These are phyloP conservation scores for Populus hybrid DNA, from an alignment of 441 rosid species.

Conservation along the genomic window DNA sequence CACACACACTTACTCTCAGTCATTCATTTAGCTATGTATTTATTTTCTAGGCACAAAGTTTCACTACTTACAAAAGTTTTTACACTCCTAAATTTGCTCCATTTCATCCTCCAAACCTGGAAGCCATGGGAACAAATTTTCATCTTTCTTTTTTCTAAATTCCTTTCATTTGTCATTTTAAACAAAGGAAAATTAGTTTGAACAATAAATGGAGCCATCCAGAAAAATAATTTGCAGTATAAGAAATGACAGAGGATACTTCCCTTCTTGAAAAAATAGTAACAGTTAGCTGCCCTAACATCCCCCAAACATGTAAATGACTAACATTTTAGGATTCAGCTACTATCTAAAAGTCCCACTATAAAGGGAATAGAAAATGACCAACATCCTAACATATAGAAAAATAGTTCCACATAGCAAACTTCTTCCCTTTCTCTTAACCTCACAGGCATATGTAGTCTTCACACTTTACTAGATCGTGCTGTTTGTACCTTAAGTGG, in stretches of 20 bases:
- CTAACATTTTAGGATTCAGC: background rate
- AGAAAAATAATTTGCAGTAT: background rate
- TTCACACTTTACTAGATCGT: slow-evolving; percentile 5
- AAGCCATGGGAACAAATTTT: no score
- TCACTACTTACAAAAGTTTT: background rate
- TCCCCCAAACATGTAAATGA: background rate
- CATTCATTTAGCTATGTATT: background rate
- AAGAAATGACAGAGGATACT: background rate
- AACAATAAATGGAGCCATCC: background rate
- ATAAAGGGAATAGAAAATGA: background rate
- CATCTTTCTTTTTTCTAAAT: background rate
- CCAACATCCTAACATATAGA: background rate
- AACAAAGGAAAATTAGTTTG: background rate
- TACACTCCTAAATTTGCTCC: background rate
- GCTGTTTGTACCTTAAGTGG: background rate
- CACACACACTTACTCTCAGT: no score
- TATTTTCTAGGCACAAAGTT: background rate
- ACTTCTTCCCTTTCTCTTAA: background rate
- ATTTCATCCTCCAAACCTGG: background rate
- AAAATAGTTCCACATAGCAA: background rate
- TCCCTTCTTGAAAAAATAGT: background rate
- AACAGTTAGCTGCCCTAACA: background rate
- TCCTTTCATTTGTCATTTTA: background rate
- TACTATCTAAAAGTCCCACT: background rate
- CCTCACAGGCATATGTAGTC: background rate